Evolutionary conservation across 73 alveolate genomes (phyloP).

Genomic region (Tetrahymena borealis): DNA sequence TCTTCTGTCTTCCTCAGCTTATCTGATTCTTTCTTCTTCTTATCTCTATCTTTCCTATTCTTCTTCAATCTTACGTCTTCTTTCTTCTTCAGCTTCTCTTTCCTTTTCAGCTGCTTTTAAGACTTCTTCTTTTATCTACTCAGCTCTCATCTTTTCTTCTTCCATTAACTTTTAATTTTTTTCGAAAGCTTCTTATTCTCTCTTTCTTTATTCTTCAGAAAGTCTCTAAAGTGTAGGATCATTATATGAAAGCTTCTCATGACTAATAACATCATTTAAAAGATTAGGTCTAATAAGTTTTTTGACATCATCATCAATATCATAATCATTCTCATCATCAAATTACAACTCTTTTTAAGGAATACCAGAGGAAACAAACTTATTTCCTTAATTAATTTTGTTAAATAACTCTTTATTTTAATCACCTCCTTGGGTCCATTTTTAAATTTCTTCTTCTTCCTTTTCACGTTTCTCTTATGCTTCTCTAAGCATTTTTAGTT

Average conservation of each 20-base stretch:
- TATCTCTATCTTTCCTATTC: background rate
- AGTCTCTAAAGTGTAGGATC: background rate
- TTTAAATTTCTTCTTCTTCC: background rate
- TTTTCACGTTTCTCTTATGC: background rate
- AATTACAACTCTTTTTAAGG: too few species aligned
- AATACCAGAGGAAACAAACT: too few species aligned
- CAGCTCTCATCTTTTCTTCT: background rate
- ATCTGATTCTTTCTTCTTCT: background rate
- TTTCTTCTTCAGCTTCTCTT: background rate
- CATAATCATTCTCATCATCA: too few species aligned
- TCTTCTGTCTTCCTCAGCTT: background rate
- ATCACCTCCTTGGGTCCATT: too few species aligned
- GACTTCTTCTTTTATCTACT: background rate
- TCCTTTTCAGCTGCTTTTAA: background rate
- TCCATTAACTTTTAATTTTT: background rate
- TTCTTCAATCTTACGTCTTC: background rate
- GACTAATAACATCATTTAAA: background rate
- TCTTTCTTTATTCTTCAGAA: background rate
- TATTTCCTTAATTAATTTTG: too few species aligned
- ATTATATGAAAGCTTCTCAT: background rate
- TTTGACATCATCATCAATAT: background rate
- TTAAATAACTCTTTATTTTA: too few species aligned
- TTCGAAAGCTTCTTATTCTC: background rate
- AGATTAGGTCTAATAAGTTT: background rate
- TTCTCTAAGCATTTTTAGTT: background rate